phyloP scores from a whole-genome alignment of 2,329 filamentous ascomycete species.

The Teratosphaeria zuluensis region DNA sequence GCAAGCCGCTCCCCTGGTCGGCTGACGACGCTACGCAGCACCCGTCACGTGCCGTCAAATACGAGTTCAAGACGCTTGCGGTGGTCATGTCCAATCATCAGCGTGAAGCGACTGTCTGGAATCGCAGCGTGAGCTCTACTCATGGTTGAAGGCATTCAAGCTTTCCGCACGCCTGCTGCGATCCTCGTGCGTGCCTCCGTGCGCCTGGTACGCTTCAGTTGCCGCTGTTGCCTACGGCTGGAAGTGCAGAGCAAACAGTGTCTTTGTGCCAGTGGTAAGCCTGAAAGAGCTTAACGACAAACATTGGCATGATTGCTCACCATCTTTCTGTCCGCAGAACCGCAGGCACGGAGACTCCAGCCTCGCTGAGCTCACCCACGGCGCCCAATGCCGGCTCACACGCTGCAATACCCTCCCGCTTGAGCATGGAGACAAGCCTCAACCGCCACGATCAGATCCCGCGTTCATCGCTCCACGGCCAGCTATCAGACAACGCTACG shows the following conservation, averaged over 20 bases:
- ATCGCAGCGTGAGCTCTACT: neutral
- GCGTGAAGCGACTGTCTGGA: slow-evolving; percentile 2
- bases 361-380: neutral
- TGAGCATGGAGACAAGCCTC: neutral
- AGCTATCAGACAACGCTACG: neutral
- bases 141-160: neutral
- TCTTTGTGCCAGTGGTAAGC: neutral
- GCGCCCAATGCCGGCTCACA: neutral
- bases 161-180: neutral
- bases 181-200: too few relatives aligned
- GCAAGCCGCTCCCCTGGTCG: neutral
- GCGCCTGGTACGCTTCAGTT: too few relatives aligned
- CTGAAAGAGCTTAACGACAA: neutral
- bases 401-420: neutral
- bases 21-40: neutral
- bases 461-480: neutral
- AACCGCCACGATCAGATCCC: neutral
- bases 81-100: slow-evolving; percentile 2
- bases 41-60: neutral
- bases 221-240: neutral
- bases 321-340: neutral
- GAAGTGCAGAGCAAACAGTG: neutral
- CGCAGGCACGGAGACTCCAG: neutral
- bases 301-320: neutral
- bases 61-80: slow-evolving; percentile 2